Base-by-base conservation (phyloP, 2,329 filamentous ascomycete genomes). In the Tetracladium maxilliforme region DNA sequence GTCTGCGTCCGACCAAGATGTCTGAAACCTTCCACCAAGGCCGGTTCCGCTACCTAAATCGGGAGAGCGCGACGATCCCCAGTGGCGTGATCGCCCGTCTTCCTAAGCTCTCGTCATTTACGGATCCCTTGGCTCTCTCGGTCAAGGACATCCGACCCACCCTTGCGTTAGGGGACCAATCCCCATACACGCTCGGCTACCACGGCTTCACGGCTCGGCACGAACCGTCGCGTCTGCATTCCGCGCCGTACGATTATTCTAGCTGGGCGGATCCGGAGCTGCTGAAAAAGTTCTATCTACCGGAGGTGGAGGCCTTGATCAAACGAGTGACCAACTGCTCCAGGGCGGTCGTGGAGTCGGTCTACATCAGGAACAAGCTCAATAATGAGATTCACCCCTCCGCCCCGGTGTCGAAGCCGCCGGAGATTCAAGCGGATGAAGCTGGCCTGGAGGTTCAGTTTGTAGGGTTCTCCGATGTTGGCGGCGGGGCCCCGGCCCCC, bases 321-420 rank as follows among this genome's bases (percentile, higher is more conserved):
- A 38, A 37, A 24, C 25, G 32, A 22, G 29, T 44, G 24, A 45
- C 40, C 4, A 41, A 41, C 11, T 40, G 35, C 10, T 40, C 38
- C 21, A 37, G 30, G 10, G 38, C 41, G 5, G 29, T 42, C 21
- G 37, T 35, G 21, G 40, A 43, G 21, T 25, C 33, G n/a, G 30
- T 39, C 12, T 25, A 43, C 6, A 21, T 44, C 14, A 26, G 40
- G 20, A 37, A 29, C 23, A 32, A 27, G 11, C 14, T 41, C n/a
- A 35, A 37, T 27, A 32, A 34, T 3, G 38, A 43, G 24, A 29
- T 27, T 14, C 39, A 44, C 22, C 33, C 32, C 6, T 19, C 38
- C 4, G 34, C 41, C 6, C 26, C 32, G n/a, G 31, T 34, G 18
- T 30, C 31, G 7, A 35, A 32, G n/a, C n/a, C n/a, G n/a, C n/a